Evolutionary conservation across 257 asterid genomes (phyloP).

Genomic region (Galeopsis tetrahit): DNA sequence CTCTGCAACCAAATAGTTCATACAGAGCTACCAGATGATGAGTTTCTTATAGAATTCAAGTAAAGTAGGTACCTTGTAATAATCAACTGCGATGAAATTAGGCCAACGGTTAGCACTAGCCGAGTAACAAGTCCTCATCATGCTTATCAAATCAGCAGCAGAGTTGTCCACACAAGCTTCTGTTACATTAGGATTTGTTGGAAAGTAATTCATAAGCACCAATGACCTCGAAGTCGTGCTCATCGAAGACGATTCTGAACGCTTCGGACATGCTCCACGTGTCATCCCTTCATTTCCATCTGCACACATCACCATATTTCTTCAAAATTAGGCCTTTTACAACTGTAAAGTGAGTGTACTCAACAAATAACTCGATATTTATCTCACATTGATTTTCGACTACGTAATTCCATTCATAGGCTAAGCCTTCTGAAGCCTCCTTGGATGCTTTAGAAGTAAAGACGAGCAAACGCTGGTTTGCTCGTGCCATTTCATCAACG

Average conservation of each 20-base stretch:
- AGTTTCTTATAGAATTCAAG: background rate
- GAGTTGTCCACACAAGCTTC: constrained; percentile 78
- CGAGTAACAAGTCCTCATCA: constrained; percentile 65
- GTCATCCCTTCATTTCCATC: constrained; percentile 84
- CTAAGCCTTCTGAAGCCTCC: constrained; percentile 75
- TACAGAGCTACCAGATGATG: too few relatives aligned
- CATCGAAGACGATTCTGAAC: constrained; percentile 76
- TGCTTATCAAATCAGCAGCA: constrained; percentile 49
- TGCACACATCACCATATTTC: constrained; percentile 26
- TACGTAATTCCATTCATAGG: constrained; percentile 85
- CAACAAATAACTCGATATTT: background rate
- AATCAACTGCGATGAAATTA: constrained; percentile 89
- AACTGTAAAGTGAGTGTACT: too few relatives aligned
- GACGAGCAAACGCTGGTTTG: constrained; percentile 77
- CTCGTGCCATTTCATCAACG: constrained; percentile 73
- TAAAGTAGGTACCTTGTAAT: constrained; percentile 54
- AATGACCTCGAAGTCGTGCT: constrained; percentile 61
- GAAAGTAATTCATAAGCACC: constrained; percentile 78
- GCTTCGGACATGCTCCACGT: constrained; percentile 65
- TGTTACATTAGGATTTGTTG: constrained; percentile 64
- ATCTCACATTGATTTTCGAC: constrained; percentile 89
- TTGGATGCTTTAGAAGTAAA: constrained; percentile 70
- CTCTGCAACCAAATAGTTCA: constrained; percentile 46
- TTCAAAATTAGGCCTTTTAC: too few relatives aligned
- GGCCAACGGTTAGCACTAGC: constrained; percentile 88